A percentile compares a stretch with the other conserved stretches of the same genome.
Conservation (phyloP, 805 yeast species). For the Saturnispora quitensis region DNA sequence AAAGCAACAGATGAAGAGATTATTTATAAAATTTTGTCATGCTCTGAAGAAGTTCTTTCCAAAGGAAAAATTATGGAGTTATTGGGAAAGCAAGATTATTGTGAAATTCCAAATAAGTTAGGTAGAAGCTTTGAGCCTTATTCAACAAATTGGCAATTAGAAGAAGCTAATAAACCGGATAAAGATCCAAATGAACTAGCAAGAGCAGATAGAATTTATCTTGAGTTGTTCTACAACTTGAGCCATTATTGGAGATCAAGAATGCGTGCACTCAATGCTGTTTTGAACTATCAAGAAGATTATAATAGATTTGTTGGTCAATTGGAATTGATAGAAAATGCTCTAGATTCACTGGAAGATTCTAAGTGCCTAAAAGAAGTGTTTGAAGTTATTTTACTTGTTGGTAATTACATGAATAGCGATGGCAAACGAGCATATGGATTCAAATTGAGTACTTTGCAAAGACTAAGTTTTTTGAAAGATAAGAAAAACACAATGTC, state of each 20-base stretch:
- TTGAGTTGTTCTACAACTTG: constrained; percentile 76
- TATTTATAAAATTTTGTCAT: constrained; percentile 60
- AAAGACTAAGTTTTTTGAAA: constrained; percentile 80
- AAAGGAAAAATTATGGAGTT: constrained; percentile 77
- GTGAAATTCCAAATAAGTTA: constrained; percentile 63
- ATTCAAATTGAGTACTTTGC: constrained; percentile 82
- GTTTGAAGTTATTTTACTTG: constrained; percentile 75
- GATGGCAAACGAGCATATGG: constrained; percentile 88
- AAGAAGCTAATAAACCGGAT: constrained; percentile 38
- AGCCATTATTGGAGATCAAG: constrained; percentile 90
- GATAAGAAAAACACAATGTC: constrained; percentile 83
- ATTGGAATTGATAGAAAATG: constrained; percentile 61
- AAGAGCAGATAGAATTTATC: constrained; percentile 75
- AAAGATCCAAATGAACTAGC: constrained; percentile 72
- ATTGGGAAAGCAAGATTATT: constrained; percentile 63
- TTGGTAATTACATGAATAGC: constrained; percentile 96
- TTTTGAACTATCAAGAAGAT: constrained; percentile 67
- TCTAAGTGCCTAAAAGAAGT: constrained; percentile 64
- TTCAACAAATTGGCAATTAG: constrained; percentile 55
- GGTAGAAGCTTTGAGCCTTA: constrained; percentile 74
- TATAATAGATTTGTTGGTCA: constrained; percentile 63
- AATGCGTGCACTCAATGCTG: constrained; percentile 69
- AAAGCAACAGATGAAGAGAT: constrained; percentile 53
- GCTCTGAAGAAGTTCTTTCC: constrained; percentile 63
- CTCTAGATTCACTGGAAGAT: constrained; percentile 53